These are phyloP conservation scores for Pseudozyma tsukubaensis DNA, from an alignment of 1,284 basidiomycete species.

Conservation along the genomic window DNA sequence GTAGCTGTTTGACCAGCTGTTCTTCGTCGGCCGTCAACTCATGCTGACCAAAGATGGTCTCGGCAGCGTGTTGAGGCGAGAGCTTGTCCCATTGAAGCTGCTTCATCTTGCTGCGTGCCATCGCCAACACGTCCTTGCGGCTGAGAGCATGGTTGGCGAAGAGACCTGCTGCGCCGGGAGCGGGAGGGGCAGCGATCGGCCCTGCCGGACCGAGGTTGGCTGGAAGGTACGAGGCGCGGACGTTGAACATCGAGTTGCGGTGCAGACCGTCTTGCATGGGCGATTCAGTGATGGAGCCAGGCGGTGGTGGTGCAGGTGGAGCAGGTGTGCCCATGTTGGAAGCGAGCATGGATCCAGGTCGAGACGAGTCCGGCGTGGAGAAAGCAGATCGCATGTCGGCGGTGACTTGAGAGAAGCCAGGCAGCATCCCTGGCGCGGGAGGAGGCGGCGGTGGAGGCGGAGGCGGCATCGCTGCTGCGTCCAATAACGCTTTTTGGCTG, in stretches of 20 bases:
- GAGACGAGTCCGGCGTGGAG: slow-evolving; percentile 48
- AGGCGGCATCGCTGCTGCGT: slow-evolving; percentile 46
- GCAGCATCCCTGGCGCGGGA: slow-evolving; percentile 40
- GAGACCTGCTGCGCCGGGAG: slow-evolving; percentile 74
- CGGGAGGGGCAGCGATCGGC: slow-evolving; percentile 64
- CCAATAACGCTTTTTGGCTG: slow-evolving; percentile 23
- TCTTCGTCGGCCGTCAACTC: slow-evolving; percentile 52
- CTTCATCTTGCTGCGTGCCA: slow-evolving; percentile 92
- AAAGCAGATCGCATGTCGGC: slow-evolving; percentile 49
- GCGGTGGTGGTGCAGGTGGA: slow-evolving; percentile 70
- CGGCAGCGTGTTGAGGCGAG: slow-evolving; percentile 65
- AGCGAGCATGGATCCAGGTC: slow-evolving; percentile 48
- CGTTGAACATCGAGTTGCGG: slow-evolving; percentile 65
- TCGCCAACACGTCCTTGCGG: slow-evolving; percentile 85
- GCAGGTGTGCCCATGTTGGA: slow-evolving; percentile 69
- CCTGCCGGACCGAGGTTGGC: slow-evolving; percentile 56
- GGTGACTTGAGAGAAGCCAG: slow-evolving; percentile 19
- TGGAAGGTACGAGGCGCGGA: slow-evolving; percentile 57
- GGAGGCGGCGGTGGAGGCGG: slow-evolving; percentile 56
- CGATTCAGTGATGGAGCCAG: slow-evolving; percentile 41
- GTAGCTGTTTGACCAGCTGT: slow-evolving; percentile 47
- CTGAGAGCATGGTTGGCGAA: slow-evolving; percentile 50
- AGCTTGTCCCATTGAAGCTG: slow-evolving; percentile 97
- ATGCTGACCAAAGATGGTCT: slow-evolving; percentile 65
- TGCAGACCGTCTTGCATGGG: slow-evolving; percentile 35